Evolutionary conservation across 495 filamentous ascomycete genomes (phyloP).

Genomic region (Aspergillus olivimuriae): DNA sequence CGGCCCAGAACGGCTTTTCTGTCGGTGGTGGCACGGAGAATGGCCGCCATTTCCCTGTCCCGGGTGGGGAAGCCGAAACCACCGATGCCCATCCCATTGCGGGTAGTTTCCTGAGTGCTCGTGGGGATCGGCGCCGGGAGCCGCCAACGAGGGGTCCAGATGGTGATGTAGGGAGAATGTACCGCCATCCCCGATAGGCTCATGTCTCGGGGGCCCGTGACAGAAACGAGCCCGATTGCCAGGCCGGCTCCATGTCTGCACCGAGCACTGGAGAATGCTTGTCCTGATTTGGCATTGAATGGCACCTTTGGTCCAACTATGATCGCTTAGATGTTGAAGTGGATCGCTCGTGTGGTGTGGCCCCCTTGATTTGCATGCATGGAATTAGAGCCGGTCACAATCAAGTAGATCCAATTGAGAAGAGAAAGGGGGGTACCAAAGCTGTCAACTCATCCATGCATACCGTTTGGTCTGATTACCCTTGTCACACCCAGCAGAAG

Average conservation of each 20-base stretch:
- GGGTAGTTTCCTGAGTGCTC: not conserved
- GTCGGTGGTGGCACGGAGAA: slow-evolving; percentile 3
- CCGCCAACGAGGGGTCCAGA: not conserved
- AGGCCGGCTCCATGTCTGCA: too few relatives aligned
- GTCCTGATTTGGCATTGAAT: not conserved
- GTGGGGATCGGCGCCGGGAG: not conserved
- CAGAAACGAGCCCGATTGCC: too few relatives aligned
- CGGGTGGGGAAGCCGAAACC: slow-evolving; percentile 4
- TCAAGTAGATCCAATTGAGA: too few relatives aligned
- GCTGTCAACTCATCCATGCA: too few relatives aligned
- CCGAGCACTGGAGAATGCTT: not conserved
- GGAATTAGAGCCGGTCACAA: too few relatives aligned
- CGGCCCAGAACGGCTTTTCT: slow-evolving; percentile 11
- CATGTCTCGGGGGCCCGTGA: not conserved
- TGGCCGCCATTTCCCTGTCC: too few relatives aligned
- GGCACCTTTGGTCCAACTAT: not conserved
- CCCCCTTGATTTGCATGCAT: too few relatives aligned
- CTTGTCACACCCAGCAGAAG: too few relatives aligned
- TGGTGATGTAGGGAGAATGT: slow-evolving; percentile 1
- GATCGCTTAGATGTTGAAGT: not conserved
- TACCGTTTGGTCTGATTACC: too few relatives aligned
- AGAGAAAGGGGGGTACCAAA: too few relatives aligned
- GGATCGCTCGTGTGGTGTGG: too few relatives aligned
- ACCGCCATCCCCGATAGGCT: not conserved
- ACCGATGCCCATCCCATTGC: not conserved